These are phyloP conservation scores for Daldinia decipiens DNA, from an alignment of 495 filamentous ascomycete species.

Conservation along the genomic window DNA sequence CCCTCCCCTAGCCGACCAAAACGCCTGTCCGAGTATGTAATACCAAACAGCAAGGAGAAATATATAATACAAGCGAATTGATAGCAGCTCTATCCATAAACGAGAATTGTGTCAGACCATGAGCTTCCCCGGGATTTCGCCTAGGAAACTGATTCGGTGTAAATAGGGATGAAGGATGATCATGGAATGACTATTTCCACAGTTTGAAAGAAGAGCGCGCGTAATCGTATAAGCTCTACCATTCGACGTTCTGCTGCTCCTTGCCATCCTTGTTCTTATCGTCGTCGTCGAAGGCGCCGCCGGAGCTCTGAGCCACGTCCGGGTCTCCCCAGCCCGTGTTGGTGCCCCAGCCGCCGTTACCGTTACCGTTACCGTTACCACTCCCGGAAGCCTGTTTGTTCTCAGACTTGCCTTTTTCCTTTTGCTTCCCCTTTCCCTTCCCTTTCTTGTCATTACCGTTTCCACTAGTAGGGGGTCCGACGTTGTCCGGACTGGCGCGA, in stretches of 20 bases:
- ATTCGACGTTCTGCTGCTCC: neutral
- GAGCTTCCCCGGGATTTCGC: neutral
- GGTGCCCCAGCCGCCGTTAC: constrained; percentile 1
- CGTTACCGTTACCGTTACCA: constrained; percentile 9
- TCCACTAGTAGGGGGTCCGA: neutral
- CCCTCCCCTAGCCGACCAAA: neutral
- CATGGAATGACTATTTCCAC: neutral
- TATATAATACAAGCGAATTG: neutral
- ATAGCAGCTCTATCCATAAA: neutral
- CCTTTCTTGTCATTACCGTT: neutral
- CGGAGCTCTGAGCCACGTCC: constrained; percentile 29
- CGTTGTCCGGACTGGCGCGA: neutral
- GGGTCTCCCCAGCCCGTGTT: constrained; percentile 20
- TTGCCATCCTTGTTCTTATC: constrained; percentile 16
- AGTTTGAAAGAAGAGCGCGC: neutral
- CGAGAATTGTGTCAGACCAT: neutral
- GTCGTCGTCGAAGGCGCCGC: constrained; percentile 35
- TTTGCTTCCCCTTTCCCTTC: neutral
- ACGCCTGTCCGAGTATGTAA: neutral
- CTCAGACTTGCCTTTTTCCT: neutral
- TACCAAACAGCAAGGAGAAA: neutral
- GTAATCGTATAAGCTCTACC: constrained; percentile 19
- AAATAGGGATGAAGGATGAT: neutral
- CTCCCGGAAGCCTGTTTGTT: neutral
- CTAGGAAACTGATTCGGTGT: neutral